Evolutionary conservation across 345 rosid genomes (phyloP).

Genomic region (Citrus unshiu): DNA sequence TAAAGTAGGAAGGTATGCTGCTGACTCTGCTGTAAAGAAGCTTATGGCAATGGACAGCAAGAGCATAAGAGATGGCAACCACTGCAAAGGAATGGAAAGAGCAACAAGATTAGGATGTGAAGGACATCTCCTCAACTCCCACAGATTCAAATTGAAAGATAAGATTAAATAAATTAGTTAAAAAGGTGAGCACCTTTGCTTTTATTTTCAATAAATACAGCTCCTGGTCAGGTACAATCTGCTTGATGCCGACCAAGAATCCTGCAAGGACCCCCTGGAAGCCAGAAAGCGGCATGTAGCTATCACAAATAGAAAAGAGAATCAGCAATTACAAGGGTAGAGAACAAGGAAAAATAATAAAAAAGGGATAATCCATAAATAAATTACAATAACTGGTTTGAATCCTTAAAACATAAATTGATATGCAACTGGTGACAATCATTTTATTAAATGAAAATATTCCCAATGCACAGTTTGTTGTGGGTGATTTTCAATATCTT

Average conservation of each 20-base stretch:
- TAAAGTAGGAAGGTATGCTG: constrained; percentile 80
- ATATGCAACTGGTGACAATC: not conserved
- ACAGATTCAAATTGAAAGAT: not conserved
- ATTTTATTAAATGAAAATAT: not conserved
- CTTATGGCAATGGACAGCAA: constrained; percentile 63
- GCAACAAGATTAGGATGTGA: constrained; percentile 16
- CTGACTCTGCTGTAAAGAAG: constrained; percentile 70
- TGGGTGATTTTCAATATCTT: not conserved
- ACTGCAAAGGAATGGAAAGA: constrained; percentile 49
- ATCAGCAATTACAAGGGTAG: constrained; percentile 10
- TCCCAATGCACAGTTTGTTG: not conserved
- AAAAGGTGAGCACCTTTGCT: constrained; percentile 60
- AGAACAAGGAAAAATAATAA: not conserved
- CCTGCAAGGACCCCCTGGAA: constrained; percentile 87
- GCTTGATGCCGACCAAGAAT: constrained; percentile 93
- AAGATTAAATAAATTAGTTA: not conserved
- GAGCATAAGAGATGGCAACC: constrained; percentile 83
- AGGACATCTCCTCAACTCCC: constrained; percentile 11
- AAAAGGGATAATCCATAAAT: not conserved
- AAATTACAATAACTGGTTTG: not conserved
- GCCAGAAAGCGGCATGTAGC: constrained; percentile 96
- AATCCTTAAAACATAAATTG: not conserved
- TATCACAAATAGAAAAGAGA: constrained; percentile 32
- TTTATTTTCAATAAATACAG: constrained; percentile 64
- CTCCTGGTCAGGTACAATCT: constrained; percentile 95